Base-by-base conservation (phyloP, 768 basidiomycete species). In the Suillus discolor region DNA sequence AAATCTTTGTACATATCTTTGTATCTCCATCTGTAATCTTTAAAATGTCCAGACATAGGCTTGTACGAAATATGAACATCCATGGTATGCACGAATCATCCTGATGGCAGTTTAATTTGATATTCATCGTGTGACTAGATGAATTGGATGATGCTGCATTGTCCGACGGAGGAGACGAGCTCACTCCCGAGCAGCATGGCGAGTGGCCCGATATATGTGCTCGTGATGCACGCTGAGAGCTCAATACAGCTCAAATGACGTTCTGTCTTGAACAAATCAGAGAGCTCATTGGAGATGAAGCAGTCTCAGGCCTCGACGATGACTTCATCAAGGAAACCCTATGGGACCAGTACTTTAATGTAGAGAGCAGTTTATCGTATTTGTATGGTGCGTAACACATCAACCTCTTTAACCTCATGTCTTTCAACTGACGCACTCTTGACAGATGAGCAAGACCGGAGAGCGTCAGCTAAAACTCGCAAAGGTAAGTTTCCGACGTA, bases 21-120 rank as follows among this genome's bases (percentile, higher is more conserved):
- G 66, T 62, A 64, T 53, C 54, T 36, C 54, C 59, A 41, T 67
- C 51, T 62, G 55, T 45, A 66, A 39, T 61, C 57, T 68, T 25
- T 64, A 77, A 62, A 65, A 95, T 98, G 95, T 98, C 97, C 6
- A 85, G 97, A 76, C 97, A 99, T 79, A 89, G 96, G 73, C 86
- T 90, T 78, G 83, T 98, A 68, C 84, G 92, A 68, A 95, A 96
- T 79, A 80, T 99, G 36, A 88, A 97, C 76, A 81, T 97, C 49
- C 81, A 87, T 65, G 90, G 92, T 89, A 55, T 36, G 77, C 65
- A 38, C 44, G 13, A 59, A 61, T 1, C 36, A 15, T 4, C 6
- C 18, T 42, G 25, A 28, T 60, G 18, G 6, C 2, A 20, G 2
- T 5, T 36, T 39, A 15, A 28, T n/a, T 20, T 54, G 28, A 54